Evolutionary conservation across 345 rosid genomes (phyloP), one percentile per base, ranked within the genome.

Genomic region (Hypericum androsaemum): DNA sequence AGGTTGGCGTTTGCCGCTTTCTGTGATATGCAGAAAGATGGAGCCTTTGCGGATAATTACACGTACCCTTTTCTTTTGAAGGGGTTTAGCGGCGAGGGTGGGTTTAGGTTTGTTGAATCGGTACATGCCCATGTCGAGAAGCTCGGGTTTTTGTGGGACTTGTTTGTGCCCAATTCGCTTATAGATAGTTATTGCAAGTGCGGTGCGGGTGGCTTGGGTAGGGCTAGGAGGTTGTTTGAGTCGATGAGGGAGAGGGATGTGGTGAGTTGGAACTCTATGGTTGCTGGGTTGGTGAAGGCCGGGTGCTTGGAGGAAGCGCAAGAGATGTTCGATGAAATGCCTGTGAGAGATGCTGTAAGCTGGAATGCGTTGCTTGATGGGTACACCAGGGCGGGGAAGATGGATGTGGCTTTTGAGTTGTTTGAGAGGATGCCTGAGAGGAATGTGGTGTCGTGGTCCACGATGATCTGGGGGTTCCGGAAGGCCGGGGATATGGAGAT

Each of bases 321-420:
- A 14, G 42, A 57, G 5, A 17, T 89, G 76, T 89, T 89, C n/a
- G 85, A 82, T 43, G 76, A 81, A 86, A 86, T 82, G 81, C 90
- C 90, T 6, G 55, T 47, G 7, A 82, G 65, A 68, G 97, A 86
- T 71, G 46, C 64, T 35, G 65, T 89, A 61, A 86, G 90, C 66
- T 86, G 97, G 90, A 89, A 89, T 41, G 74, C 84, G 2, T 73
- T 89, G 52, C 59, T 86, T 68, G 98, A 86, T 76, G 98, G 84
- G 0, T 80, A 82, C 60, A 82, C 63, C 2, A 86, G 86, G 72
- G 75, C 80, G 12, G 82, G 81, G 63, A 80, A 82, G 39, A 80
- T 81, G 82, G 57, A 65, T 60, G 54, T 41, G 48, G 94, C 94
- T 0, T 89, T 86, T 64, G 77, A 82, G 8, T 43, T 86, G 69